phyloP scores from a whole-genome alignment of 176 grass and related monocot genomes.

The Cenchrus fungigraminus region DNA sequence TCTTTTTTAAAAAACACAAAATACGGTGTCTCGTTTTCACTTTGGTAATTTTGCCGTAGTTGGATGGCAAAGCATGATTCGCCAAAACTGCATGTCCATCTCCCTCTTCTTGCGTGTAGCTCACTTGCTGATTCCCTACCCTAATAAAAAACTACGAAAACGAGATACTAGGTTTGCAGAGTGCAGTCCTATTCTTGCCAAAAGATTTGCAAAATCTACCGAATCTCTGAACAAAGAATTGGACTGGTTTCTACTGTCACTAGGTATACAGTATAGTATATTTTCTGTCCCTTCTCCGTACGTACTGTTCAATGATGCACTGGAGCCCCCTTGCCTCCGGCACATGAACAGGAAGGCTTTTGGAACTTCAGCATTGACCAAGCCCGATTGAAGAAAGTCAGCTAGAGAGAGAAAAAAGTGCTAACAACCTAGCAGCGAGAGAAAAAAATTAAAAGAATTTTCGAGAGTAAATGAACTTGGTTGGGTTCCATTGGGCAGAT shows the following conservation, averaged over 20 bases:
- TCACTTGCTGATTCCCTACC: slow-evolving; percentile 20
- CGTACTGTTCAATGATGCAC: slow-evolving; percentile 43
- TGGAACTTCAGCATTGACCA: slow-evolving; percentile 39
- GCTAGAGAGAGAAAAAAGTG: neutral
- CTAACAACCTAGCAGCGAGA: neutral
- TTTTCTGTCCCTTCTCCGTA: neutral
- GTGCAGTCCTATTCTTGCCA: slow-evolving; percentile 32
- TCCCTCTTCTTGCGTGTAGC: slow-evolving; percentile 31
- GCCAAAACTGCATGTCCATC: neutral
- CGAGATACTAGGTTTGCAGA: slow-evolving; percentile 1
- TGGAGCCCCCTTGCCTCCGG: slow-evolving; percentile 28
- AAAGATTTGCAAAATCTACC: slow-evolving; percentile 46
- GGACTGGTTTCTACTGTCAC: neutral
- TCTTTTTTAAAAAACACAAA: neutral
- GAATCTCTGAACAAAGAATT: slow-evolving; percentile 36
- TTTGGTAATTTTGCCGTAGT: slow-evolving; percentile 10
- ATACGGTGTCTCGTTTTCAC: slow-evolving; percentile 25
- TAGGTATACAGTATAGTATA: slow-evolving; percentile 2
- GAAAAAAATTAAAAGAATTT: neutral
- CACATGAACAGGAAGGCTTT: slow-evolving; percentile 42
- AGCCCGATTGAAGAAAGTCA: neutral
- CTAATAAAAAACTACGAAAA: neutral
- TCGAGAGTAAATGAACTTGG: slow-evolving; percentile 1
- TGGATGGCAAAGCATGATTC: slow-evolving; percentile 32
- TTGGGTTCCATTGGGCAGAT: neutral